Base-by-base conservation (phyloP, 129 eudicot genomes). In the Dittrichia graveolens region DNA sequence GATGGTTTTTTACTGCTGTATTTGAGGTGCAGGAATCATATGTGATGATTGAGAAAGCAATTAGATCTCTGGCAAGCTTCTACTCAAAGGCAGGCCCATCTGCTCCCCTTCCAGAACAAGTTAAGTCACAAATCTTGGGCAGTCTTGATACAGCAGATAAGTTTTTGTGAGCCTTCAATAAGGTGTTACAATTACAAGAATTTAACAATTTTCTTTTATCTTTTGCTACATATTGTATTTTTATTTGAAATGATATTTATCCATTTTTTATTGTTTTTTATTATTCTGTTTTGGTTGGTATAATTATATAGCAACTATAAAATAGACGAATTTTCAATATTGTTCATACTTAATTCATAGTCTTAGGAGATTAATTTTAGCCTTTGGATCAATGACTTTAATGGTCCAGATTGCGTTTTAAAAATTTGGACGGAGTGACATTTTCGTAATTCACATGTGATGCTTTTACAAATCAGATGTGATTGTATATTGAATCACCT, bases 11-110 rank as follows among this genome's bases (percentile, higher is more conserved):
- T 39, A 24, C n/a, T 14, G 49, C 35, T 35, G 12, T 53, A 6
- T 34, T n/a, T 12, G 16, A 4, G 35, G 18, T 72, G 87, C 89
- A 93, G 96, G 98, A 89, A 75, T 93, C 98, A 39, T 93, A 93
- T 83, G 83, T 77, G 18, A 66, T 73, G 86, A 83, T 93, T 40
- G 98, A 87, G 83, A 93, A 87, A 77, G 92, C 88, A 37, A 87
- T 93, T 63, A 83, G 96, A 80, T 65, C 98, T 5, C 83, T 93
- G 1, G 98, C 96, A 41, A 50, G 86, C 73, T 93, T 93, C 78
- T 93, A 93, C 87, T 88, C 98, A 44, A 90, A 87, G 72, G 96
- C 98, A 67, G 98, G 98, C 16, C 98, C 98, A 13, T 87, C 98
- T 35, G 96, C 95, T 13, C 70, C 90, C 4, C 95, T 93, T 61